Percentiles rank a stretch among this genome's conserved stretches.
These are phyloP conservation scores for Blumeria hordei DNA, from an alignment of 2,329 filamentous ascomycete genomes.

Conservation along the genomic window DNA sequence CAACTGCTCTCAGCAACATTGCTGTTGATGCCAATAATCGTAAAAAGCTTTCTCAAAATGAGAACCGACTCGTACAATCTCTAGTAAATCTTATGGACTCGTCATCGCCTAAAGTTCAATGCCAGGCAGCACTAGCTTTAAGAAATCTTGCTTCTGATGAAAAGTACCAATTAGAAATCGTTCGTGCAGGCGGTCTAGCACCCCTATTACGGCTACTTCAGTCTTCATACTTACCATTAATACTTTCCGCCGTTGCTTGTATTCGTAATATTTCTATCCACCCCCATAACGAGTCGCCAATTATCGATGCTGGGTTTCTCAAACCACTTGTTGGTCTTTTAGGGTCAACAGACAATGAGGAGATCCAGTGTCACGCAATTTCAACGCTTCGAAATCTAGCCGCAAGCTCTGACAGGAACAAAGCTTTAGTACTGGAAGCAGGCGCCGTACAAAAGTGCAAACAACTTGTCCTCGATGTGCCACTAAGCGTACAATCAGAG, in stretches of 20 bases:
- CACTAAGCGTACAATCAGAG: conserved; percentile 85
- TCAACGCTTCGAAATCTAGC: conserved; percentile 88
- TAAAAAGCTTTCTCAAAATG: conserved; percentile 72
- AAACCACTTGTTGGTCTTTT: conserved; percentile 83
- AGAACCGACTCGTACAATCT: conserved; percentile 77
- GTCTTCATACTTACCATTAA: conserved; percentile 85
- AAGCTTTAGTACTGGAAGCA: conserved; percentile 87
- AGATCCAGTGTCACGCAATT: conserved; percentile 97
- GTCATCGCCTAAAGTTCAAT: conserved; percentile 90
- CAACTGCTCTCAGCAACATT: conserved; percentile 93
- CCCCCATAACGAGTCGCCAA: conserved; percentile 89
- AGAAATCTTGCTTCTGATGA: conserved; percentile 93
- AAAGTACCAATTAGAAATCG: conserved; percentile 95
- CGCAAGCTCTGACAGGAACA: conserved; percentile 92
- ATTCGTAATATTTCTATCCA: conserved; percentile 99
- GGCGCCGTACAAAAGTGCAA: conserved; percentile 98
- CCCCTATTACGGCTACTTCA: conserved; percentile 76
- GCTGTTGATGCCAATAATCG: conserved; percentile 82
- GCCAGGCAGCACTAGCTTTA: conserved; percentile 81
- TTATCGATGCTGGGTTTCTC: conserved; percentile 91
- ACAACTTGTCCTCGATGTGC: conserved; percentile 78
- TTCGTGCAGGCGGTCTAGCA: conserved; percentile 62
- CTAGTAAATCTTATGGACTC: conserved; percentile 94
- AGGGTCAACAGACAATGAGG: conserved; percentile 89
- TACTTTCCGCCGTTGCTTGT: conserved; percentile 88